Evolutionary conservation across 2,329 filamentous ascomycete genomes (phyloP), one percentile per base, ranked within the genome.

Genomic region (Epichloe uncinata): DNA sequence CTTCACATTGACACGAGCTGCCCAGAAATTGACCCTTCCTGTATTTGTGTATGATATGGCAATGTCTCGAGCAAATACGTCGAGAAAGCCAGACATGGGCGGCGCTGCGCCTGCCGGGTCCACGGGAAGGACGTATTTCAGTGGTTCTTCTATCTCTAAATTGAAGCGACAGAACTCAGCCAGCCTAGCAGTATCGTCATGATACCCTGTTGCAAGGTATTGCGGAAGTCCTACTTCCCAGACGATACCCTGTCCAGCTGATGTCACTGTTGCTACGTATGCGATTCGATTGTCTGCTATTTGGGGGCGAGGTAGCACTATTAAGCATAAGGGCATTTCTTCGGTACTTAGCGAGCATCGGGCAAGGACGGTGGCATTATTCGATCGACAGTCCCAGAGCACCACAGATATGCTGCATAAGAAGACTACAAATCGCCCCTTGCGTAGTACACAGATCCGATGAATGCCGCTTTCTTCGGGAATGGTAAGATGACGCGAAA

Each of bases 1-100:
- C 26, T 74, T 68, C 4, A 70, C 63, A 57, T 88, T 78, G 36
- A 95, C 75, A 50, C 83, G 80, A 3, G 87, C 87, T 3, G 89
- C 89, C 88, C 89, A 95, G 38, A 90, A 91, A 53, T 85, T 81
- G 42, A 95, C 76, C 5, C 82, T 71, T 0, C 89, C 90, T 9
- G 75, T 75, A 20, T 78, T 73, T 0, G 85, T 91, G 62, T 93
- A 95, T 1, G 89, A 93, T 26, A 95, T 81, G 12, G 87, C 88
- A 46, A 94, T 81, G 61, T 95, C 89, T 38, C 84, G 81, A 11
- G 88, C 85, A 63, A 95, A 95, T 0, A 87, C 79, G 63, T 95
- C 89, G 34, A 95, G 74, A 54, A 89, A 94, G 0, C 84, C 86
- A 4, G 87, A 86, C 11, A 81, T 78, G 3, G 82, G 74, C 1